Evolutionary conservation across 305 asterid species (phyloP).

Genomic region (Fraxinus baroniana): DNA sequence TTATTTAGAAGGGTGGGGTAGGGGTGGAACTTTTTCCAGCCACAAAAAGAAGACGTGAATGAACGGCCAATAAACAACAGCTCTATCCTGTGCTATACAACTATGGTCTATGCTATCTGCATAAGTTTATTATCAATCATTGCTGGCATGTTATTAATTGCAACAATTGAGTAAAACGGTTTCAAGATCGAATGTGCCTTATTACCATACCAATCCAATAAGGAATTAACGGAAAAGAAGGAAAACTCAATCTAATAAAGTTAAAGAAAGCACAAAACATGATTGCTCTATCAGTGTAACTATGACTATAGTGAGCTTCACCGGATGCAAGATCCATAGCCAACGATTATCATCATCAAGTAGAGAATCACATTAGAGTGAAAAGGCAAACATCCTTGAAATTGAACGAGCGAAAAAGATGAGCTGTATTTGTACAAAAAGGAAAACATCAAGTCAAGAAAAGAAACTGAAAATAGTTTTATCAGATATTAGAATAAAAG

Average conservation of each 20-base stretch:
- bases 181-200: neutral
- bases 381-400: neutral
- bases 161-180: neutral
- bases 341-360: constrained; percentile 43
- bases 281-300: constrained; percentile 59
- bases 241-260: neutral
- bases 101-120: neutral
- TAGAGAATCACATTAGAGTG: constrained; percentile 30
- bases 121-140: neutral
- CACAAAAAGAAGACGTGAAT: neutral
- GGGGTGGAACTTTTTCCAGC: neutral
- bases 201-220: neutral
- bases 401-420: neutral
- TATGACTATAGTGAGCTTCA: constrained; percentile 54
- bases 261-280: neutral
- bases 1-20: neutral
- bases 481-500: neutral
- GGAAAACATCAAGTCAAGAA: neutral
- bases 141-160: neutral
- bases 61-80: neutral
- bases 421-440: neutral
- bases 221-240: neutral
- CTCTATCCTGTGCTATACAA: neutral
- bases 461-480: neutral
- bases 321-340: constrained; percentile 48